Conservation (phyloP, 129 eudicot species). For the Dittrichia graveolens region DNA sequence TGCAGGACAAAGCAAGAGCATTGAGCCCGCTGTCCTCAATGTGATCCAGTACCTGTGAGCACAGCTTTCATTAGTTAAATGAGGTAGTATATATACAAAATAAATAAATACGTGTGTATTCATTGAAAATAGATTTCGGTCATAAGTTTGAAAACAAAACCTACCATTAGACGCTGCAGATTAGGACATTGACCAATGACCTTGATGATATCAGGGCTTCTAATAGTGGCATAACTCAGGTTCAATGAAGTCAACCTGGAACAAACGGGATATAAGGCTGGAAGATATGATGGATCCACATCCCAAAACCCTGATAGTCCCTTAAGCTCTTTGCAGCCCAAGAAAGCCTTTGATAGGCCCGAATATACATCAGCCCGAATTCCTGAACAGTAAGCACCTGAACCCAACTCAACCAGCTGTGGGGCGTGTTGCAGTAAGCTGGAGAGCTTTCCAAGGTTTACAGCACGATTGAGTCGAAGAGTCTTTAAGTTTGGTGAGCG, state of each 20-base stretch:
- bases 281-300: slow-evolving; percentile 62
- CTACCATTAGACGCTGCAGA: slow-evolving; percentile 73
- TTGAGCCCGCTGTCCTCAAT: slow-evolving; percentile 78
- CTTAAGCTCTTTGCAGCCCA: slow-evolving; percentile 57
- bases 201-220: slow-evolving; percentile 58
- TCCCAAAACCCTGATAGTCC: slow-evolving; percentile 84
- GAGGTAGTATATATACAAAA: too few relatives aligned
- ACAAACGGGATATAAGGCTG: slow-evolving; percentile 69
- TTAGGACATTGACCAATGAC: slow-evolving; percentile 58
- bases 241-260: slow-evolving; percentile 64
- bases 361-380: slow-evolving; percentile 51
- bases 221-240: slow-evolving; percentile 65
- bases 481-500: slow-evolving; percentile 64
- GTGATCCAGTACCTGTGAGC: slow-evolving; percentile 62
- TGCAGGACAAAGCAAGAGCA: slow-evolving; percentile 60
- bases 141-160: slow-evolving; percentile 10
- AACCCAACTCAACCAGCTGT: slow-evolving; percentile 68
- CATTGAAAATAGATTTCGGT: not conserved
- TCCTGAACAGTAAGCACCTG: slow-evolving; percentile 64
- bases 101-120: not conserved
- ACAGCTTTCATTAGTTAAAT: not conserved
- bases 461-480: slow-evolving; percentile 67
- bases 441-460: slow-evolving; percentile 70
- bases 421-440: slow-evolving; percentile 55
- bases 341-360: slow-evolving; percentile 51